Evolutionary conservation across 495 filamentous ascomycete species (phyloP), one percentile per base, ranked within the genome.

Genomic region (Lepraria neglecta): DNA sequence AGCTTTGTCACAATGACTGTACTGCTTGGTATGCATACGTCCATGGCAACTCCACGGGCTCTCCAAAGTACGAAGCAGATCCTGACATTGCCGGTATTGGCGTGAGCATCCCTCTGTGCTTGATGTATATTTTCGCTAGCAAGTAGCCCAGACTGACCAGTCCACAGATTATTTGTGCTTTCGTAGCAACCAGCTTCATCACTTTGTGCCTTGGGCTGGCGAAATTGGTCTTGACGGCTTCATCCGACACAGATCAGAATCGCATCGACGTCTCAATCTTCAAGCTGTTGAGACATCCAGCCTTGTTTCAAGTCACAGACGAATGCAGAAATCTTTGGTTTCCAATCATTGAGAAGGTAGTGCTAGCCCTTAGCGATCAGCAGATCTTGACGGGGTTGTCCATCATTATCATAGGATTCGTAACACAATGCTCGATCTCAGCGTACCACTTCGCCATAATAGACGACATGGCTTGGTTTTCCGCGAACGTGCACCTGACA

Each of bases 351-450:
- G 30, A 63, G 19, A 52, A 38, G 19, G 27, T 72, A 17, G 52
- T 72, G 33, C 51, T 71, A n/a, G 64, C 58, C 11, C 64, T 80
- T 17, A 74, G 70, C 63, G 77, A 78, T 63, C 76, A 77, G 59
- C 77, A 78, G 62, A 63, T 80, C 7, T 69, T 77, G 38, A 75
- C 74, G 3, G 77, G 77, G 17, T 58, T 73, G 10, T 70, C 76
- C 5, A 70, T 78, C 40, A 46, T 74, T 4, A 65, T 74, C 7
- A 69, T 64, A 12, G 72, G 59, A 0, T 58, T 73, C 31, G 35
- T 58, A 3, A 69, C 69, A 6, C 69, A 72, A 51, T 73, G 74
- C 54, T 65, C 60, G 9, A 71, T 78, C n/a, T 69, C 70, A 4
- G 63, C 64, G 1, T 76, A 75, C 30, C 73, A 78, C 28, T 75